These are phyloP conservation scores for Mycotypha africana DNA, from an alignment of 371 early-diverging fungal species.

Conservation along the genomic window DNA sequence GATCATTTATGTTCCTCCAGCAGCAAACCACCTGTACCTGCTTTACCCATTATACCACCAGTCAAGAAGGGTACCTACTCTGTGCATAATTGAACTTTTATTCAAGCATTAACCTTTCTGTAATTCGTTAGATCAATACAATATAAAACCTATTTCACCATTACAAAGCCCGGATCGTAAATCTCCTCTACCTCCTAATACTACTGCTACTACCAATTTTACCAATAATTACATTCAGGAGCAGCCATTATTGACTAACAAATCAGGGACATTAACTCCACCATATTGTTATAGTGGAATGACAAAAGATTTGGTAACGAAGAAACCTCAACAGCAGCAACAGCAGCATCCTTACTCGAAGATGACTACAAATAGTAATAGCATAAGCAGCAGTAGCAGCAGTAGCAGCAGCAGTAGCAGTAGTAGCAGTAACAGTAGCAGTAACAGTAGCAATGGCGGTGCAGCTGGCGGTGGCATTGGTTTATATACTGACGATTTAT, in stretches of 20 bases:
- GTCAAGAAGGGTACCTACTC: constrained; percentile 21
- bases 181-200: too few relatives aligned
- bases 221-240: background rate
- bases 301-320: constrained; percentile 10
- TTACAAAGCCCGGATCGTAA: constrained; percentile 16
- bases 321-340: background rate
- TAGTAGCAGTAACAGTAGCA: background rate
- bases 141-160: constrained; percentile 13
- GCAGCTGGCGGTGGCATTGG: too few relatives aligned
- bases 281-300: constrained; percentile 24
- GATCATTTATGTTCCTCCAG: constrained; percentile 56
- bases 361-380: too few relatives aligned
- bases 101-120: too few relatives aligned
- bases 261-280: constrained; percentile 20
- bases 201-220: background rate
- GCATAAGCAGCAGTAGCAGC: too few relatives aligned
- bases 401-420: background rate
- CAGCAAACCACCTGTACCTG: constrained; percentile 50
- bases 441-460: too few relatives aligned
- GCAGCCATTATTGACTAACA: background rate
- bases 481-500: constrained; percentile 10
- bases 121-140: background rate
- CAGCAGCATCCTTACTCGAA: too few relatives aligned
- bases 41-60: constrained; percentile 37
- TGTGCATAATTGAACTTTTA: too few relatives aligned